These are phyloP conservation scores for Trametes punicea DNA, from an alignment of 768 basidiomycete species.

Conservation along the genomic window DNA sequence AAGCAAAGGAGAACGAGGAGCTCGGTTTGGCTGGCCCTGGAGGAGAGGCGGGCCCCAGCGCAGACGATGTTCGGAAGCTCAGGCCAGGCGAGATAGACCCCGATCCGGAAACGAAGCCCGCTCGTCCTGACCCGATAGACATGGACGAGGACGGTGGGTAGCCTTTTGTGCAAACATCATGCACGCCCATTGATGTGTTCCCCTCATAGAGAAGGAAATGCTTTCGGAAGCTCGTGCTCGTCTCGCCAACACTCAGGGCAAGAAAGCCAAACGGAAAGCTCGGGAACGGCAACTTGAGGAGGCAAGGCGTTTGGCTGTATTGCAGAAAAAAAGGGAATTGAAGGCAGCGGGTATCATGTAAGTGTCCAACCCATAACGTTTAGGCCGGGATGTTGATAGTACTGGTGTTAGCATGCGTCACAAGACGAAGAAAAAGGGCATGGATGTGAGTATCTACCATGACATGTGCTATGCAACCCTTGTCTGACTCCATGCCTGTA, in stretches of 20 bases:
- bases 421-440: conserved; percentile 94
- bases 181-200: conserved; percentile 4
- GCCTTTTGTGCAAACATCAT: no score
- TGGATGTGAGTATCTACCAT: conserved; percentile 68
- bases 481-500: conserved; percentile 32
- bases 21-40: conserved; percentile 85
- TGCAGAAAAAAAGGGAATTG: conserved; percentile 97
- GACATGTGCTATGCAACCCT: neutral
- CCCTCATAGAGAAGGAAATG: conserved; percentile 91
- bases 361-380: neutral
- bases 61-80: conserved; percentile 87
- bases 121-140: conserved; percentile 97
- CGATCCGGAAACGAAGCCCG: conserved; percentile 97
- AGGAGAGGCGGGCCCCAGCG: conserved; percentile 75
- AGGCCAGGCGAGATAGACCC: conserved; percentile 98
- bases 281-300: conserved; percentile 97
- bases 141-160: conserved; percentile 97
- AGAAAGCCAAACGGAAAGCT: conserved; percentile 98
- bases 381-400: neutral
- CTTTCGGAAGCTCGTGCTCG: conserved; percentile 97
- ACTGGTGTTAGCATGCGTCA: conserved; percentile 69
- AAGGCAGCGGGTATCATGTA: conserved; percentile 97
- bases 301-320: conserved; percentile 85
- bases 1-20: conserved; percentile 94
- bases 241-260: conserved; percentile 97